A percentile compares a stretch with the other conserved stretches of the same genome.
Conservation (phyloP, 805 yeast species). For the Wickerhamiella kazuoi region DNA sequence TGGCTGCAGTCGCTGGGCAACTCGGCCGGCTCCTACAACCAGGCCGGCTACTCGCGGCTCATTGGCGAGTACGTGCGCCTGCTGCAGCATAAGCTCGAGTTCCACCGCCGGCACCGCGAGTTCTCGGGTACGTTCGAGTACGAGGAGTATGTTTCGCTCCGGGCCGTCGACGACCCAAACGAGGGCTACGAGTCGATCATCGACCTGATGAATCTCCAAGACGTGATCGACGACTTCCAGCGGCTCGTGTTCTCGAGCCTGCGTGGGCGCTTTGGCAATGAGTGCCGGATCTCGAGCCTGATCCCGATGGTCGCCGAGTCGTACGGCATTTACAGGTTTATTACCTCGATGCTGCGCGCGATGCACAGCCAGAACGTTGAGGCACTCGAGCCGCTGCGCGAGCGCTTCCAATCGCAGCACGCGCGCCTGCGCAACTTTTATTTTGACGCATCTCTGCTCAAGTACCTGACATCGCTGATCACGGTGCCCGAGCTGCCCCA, state of each 20-base stretch:
- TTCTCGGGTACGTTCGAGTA: conserved; percentile 93
- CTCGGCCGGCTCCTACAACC: conserved; percentile 16
- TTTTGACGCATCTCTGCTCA: conserved; percentile 74
- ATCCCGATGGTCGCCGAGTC: conserved; percentile 84
- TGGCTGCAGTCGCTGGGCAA: conserved; percentile 57
- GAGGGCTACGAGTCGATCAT: conserved; percentile 84
- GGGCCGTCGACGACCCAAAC: conserved; percentile 80
- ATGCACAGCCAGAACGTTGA: conserved; percentile 62
- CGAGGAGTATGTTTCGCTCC: conserved; percentile 78
- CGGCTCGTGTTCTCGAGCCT: conserved; percentile 58
- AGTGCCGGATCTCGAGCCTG: conserved; percentile 69
- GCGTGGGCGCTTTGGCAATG: conserved; percentile 37
- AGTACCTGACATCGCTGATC: conserved; percentile 62
- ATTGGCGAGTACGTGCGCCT: conserved; percentile 62
- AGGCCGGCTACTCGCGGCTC: conserved; percentile 40
- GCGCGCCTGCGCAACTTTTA: conserved; percentile 60
- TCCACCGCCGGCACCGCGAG: conserved; percentile 71
- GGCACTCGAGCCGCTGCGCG: conserved; percentile 55
- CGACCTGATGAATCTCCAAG: conserved; percentile 75
- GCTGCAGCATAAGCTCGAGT: conserved; percentile 53
- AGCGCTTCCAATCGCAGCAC: conserved; percentile 55
- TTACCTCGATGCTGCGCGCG: conserved; percentile 80
- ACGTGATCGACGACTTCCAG: conserved; percentile 61
- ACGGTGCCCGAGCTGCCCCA: conserved; percentile 53
- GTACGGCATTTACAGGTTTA: conserved; percentile 79